These are phyloP conservation scores for Cryptosporidium ubiquitum DNA, from an alignment of 169 alveolate genomes.

Conservation along the genomic window DNA sequence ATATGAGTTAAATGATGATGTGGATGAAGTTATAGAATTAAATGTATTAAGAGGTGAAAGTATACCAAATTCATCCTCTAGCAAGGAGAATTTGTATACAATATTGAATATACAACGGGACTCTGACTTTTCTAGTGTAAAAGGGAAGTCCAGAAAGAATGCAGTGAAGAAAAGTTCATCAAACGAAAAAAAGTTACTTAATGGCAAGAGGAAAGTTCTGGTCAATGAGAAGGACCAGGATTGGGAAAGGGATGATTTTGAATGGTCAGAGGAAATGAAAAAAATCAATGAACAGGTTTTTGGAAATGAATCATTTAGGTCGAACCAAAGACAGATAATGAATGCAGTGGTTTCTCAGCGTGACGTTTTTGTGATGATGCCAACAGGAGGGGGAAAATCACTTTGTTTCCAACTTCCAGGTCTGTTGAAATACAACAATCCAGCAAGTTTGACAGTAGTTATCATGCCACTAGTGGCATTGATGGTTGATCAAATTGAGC, in stretches of 20 bases:
- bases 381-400: conserved; percentile 99
- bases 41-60: background rate
- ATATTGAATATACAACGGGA: background rate
- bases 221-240: conserved; percentile 30
- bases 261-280: conserved; percentile 78
- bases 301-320: conserved; percentile 84
- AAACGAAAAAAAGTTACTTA: background rate
- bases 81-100: conserved; percentile 24
- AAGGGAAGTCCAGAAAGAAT: background rate
- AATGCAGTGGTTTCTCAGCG: conserved; percentile 90
- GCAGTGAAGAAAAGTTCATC: background rate
- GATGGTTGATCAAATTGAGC: conserved; percentile 92
- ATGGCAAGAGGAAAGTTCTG: background rate
- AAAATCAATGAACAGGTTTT: conserved; percentile 79
- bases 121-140: background rate
- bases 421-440: conserved; percentile 78
- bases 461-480: conserved; percentile 92
- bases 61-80: background rate
- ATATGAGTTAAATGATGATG: background rate
- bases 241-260: conserved; percentile 76
- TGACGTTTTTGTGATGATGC: conserved; percentile 95
- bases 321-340: conserved; percentile 92
- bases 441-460: conserved; percentile 89
- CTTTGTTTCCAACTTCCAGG: conserved; percentile 95
- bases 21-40: background rate